Conservation (phyloP, 2,329 filamentous ascomycete species). For the Fusarium chaquense region DNA sequence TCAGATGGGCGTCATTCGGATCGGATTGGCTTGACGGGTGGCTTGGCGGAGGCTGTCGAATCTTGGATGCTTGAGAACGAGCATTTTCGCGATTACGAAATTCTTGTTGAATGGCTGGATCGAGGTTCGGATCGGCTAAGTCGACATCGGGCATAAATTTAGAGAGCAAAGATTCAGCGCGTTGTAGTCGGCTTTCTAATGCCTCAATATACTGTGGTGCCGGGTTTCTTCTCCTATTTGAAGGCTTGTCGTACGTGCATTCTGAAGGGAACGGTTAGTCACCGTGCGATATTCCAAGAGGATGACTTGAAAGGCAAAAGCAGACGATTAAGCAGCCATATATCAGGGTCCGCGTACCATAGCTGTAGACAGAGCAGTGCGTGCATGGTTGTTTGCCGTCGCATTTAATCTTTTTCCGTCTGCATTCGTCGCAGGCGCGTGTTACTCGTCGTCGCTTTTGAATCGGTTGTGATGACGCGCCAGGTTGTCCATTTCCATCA, state of each 20-base stretch:
- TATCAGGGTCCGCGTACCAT: conserved; percentile 73
- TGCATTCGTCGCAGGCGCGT: conserved; percentile 84
- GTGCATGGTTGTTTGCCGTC: conserved; percentile 91
- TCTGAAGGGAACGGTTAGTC: conserved; percentile 64
- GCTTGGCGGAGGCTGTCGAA: conserved; percentile 50
- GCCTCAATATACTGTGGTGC: conserved; percentile 94
- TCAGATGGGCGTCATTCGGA: conserved; percentile 78
- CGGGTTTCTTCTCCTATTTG: conserved; percentile 89
- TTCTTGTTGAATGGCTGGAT: conserved; percentile 80
- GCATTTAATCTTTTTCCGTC: conserved; percentile 89
- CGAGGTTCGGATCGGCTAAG: conserved; percentile 85
- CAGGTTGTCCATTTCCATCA: conserved; percentile 49
- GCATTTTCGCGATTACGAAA: conserved; percentile 67
- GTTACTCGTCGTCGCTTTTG: conserved; percentile 85
- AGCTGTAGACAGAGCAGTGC: conserved; percentile 98
- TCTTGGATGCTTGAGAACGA: conserved; percentile 58
- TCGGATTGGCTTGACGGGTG: conserved; percentile 48
- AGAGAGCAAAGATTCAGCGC: conserved; percentile 82
- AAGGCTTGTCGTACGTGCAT: conserved; percentile 95
- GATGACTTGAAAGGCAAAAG: conserved; percentile 2
- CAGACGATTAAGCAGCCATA: conserved; percentile 8
- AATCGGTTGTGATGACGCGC: conserved; percentile 66
- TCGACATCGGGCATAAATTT: conserved; percentile 87
- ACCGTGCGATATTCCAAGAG: conserved; percentile 2
- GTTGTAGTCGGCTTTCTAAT: conserved; percentile 83